These are phyloP conservation scores for Pseudoscleropodium purum DNA, from an alignment of 225 moss, liverwort and hornwort species.

Conservation along the genomic window DNA sequence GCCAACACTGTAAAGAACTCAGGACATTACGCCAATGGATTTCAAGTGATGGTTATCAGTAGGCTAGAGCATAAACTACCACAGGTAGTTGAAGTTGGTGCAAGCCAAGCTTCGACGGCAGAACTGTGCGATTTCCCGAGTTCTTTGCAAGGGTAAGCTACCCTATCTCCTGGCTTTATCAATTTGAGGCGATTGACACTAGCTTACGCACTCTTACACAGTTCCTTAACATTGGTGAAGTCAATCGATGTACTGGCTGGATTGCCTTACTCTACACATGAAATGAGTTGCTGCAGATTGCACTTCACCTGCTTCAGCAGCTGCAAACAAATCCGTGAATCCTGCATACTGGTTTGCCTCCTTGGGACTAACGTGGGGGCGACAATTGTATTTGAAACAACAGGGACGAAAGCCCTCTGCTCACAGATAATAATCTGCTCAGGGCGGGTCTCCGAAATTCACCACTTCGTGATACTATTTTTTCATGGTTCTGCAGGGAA, in stretches of 20 bases:
- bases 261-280: neutral
- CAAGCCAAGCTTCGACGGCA: neutral
- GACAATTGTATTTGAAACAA: neutral
- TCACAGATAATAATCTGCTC: neutral
- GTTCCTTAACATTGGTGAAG: neutral
- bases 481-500: neutral
- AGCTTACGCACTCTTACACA: neutral
- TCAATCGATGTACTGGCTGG: neutral
- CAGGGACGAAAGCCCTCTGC: neutral
- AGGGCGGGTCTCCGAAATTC: neutral
- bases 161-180: neutral
- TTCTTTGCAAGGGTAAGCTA: neutral
- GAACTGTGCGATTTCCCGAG: neutral
- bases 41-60: neutral
- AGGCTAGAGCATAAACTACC: neutral
- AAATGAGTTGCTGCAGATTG: neutral
- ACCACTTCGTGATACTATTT: too few species aligned
- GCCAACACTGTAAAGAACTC: neutral
- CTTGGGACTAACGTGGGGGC: neutral
- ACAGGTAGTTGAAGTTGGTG: neutral
- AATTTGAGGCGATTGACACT: neutral
- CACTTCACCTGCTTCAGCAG: conserved; percentile 22
- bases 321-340: conserved; percentile 30
- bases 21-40: neutral
- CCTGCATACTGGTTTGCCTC: conserved; percentile 23